Percentiles rank a stretch among this genome's conserved stretches.
Evolutionary conservation across 768 basidiomycete species (phyloP).

Genomic region (Suillus discolor): DNA sequence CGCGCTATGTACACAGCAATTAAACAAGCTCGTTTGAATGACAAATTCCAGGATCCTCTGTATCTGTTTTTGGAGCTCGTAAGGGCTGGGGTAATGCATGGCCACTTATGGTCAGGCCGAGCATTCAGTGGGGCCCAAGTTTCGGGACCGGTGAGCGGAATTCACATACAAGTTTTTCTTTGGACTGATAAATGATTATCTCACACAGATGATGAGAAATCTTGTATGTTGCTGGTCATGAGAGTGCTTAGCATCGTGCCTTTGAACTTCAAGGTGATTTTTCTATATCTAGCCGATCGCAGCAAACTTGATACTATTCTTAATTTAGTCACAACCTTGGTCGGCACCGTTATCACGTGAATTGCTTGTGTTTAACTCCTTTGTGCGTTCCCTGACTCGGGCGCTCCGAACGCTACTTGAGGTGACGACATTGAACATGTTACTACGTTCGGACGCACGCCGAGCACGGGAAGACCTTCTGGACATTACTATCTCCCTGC

Average conservation of each 20-base stretch:
- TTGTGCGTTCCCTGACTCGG: constrained; percentile 88
- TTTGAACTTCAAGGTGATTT: constrained; percentile 84
- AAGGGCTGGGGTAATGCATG: constrained; percentile 96
- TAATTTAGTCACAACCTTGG: constrained; percentile 81
- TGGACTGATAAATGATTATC: constrained; percentile 25
- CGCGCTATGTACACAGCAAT: constrained; percentile 89
- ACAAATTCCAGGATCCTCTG: constrained; percentile 97
- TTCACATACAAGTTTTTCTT: constrained; percentile 32
- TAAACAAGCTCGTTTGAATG: constrained; percentile 79
- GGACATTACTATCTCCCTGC: constrained; percentile 89
- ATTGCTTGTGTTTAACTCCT: constrained; percentile 97
- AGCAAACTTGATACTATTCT: constrained; percentile 3
- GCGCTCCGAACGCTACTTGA: constrained; percentile 90
- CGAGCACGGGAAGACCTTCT: constrained; percentile 87
- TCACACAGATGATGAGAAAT: constrained; percentile 84
- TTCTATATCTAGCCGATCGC: constrained; percentile 7
- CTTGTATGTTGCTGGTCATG: constrained; percentile 95
- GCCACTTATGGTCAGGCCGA: constrained; percentile 84
- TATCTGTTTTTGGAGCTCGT: constrained; percentile 95
- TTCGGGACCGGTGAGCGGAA: constrained; percentile 77
- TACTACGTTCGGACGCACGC: constrained; percentile 86
- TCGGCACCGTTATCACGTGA: constrained; percentile 96
- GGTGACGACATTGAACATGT: constrained; percentile 89
- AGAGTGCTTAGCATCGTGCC: constrained; percentile 94
- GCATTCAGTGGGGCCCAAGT: constrained; percentile 95